phyloP scores from a whole-genome alignment of 257 asterid genomes.

The Nemophila menziesii region DNA sequence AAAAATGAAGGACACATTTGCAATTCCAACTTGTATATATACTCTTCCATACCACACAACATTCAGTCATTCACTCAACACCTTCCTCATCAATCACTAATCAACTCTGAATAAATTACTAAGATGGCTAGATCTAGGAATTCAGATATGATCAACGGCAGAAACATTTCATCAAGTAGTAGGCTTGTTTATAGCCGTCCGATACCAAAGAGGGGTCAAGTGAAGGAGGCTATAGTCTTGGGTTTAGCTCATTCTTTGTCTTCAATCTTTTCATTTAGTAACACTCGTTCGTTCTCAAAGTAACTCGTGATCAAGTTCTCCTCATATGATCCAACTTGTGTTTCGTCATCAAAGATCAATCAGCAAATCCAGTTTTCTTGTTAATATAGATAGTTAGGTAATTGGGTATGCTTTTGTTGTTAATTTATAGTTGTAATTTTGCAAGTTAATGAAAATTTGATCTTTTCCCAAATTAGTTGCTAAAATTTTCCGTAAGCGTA shows the following conservation, averaged over 20 bases:
- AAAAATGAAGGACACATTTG: conserved; percentile 3
- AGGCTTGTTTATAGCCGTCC: conserved; percentile 37
- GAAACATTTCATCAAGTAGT: conserved; percentile 17
- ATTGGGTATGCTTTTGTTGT: background rate
- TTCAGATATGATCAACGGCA: conserved; percentile 28
- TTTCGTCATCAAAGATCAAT: background rate
- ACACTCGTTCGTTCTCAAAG: conserved; percentile 30
- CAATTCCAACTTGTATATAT: conserved; percentile 7
- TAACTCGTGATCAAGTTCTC: no score
- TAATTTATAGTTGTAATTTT: background rate
- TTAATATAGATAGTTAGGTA: background rate
- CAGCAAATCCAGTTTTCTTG: background rate
- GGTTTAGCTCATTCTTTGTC: conserved; percentile 50
- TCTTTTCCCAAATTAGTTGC: no score
- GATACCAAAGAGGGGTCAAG: conserved; percentile 63
- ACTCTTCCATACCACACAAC: background rate
- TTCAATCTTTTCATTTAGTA: conserved; percentile 24
- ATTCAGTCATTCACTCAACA: no score
- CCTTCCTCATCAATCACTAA: background rate
- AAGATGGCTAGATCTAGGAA: conserved; percentile 36
- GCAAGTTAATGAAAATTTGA: background rate
- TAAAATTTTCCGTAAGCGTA: no score
- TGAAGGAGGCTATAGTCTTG: conserved; percentile 48
- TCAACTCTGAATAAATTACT: background rate
- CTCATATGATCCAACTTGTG: conserved; percentile 9